Evolutionary conservation across 176 grass and related monocot genomes (phyloP), one percentile per base, ranked within the genome.

Genomic region (Aegilops umbellulata): DNA sequence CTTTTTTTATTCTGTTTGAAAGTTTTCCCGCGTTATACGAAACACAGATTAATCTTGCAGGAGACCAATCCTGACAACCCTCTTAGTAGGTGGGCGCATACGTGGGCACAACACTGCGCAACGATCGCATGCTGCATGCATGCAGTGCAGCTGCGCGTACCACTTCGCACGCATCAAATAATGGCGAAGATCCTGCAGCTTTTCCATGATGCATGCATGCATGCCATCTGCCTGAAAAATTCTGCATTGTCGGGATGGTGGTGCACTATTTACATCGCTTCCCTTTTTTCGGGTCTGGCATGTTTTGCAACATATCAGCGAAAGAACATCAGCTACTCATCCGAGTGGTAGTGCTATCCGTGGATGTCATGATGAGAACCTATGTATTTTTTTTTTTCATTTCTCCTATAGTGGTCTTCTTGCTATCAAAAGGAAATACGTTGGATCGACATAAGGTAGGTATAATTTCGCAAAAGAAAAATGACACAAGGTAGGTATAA

Each of bases 161-260:
- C 58, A 61, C 58, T 61, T 61, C 58, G 53, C 58, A 61, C 19
- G 58, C 58, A 61, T 61, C 22, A 24, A 61, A 61, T 22, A 61
- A 61, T 23, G 58, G 58, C 8, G 22, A 24, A 24, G 58, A 61
- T 61, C 16, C n/a, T 55, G 83, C 74, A 85, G 83, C 83, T 35
- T 85, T 68, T 78, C 10, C 46, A 85, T 70, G 32, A 60, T 79
- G 58, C 60, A 65, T 87, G 65, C 53, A 57, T 57, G 53, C 53
- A 57, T 57, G 53, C 53, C 51, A 55, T 19, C 66, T 22, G 72
- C 72, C 38, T 30, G 72, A 30, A 51, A 75, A 75, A 51, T 44
- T 19, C 26, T 75, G 4, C 3, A 20, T 3, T 51, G 25, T 51
- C 7, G 14, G 14, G 23, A 74, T 74, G 23, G 20, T 35, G 19